Evolutionary conservation across 176 grass and related monocot species (phyloP), one percentile per base, ranked within the genome.

Genomic region (Carex kokanica): DNA sequence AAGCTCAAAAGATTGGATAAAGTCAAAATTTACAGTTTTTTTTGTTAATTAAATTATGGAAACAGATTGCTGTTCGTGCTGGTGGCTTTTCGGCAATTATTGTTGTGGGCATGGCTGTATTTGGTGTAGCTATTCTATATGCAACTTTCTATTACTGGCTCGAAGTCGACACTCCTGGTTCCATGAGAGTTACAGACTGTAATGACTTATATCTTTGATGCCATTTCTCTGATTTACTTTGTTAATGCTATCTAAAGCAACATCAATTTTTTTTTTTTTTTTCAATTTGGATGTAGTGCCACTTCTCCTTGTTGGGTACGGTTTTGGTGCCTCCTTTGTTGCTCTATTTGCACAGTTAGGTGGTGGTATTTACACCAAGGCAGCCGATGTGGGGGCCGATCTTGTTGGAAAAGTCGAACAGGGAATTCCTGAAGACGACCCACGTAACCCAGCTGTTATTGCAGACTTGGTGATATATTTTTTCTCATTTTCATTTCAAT

Each of bases 351-450:
- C 96, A 71, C 96, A 99, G 41, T 90, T 99, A 90, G 96, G 96
- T 81, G 96, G 96, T 85, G 96, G 96, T 63, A 99, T 99, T 88
- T 99, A 78, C 88, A 99, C 93, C 70, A 99, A 99, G 90, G 96
- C 96, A 31, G 96, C 96, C 79, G 96, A 99, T 95, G 96, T 99
- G 52, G 96, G 96, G 66, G 96, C 96, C 88, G 96, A 99, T 91
- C 93, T 99, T 64, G 91, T 93, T 56, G 96, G 96, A 84, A 99
- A 99, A 91, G 89, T 99, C 56, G 96, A 99, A 60, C 96, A 99
- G 83, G 96, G 96, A 81, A 99, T 99, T 90, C 96, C 96, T 63
- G 96, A 99, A 92, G 96, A 99, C 83, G 96, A 99, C 87, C 96
- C 96, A 82, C 89, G 96, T 81, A 99, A 99, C 87, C 96, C 96